Evolutionary conservation across 83 land plant species (phyloP), one percentile per base, ranked within the genome.

Genomic region (Picea abies): DNA sequence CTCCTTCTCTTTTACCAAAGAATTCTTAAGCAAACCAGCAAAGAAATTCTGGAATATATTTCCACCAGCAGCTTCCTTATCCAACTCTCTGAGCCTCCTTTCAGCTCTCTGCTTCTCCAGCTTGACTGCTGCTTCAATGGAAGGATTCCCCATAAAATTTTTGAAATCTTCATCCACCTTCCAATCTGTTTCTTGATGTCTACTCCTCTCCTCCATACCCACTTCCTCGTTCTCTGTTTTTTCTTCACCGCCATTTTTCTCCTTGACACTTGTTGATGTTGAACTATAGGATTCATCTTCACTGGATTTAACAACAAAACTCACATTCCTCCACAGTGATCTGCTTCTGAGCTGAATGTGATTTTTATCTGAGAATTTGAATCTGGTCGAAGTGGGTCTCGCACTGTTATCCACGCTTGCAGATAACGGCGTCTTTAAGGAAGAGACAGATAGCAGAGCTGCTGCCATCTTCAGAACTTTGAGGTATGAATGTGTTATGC

Each of bases 71-170:
- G 83, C 88, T 60, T 91, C 92, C 47, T 79, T 87, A 67, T 95
- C 91, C 15, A 97, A 87, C 77, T 93, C 98, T 79, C 84, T 87
- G 10, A 97, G 91, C 85, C 87, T 92, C 88, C 92, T 82, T 66
- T 97, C 98, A 23, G 98, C 90, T 79, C 98, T 84, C 83, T 97
- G 92, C 91, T 92, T 95, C 91, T 97, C 99, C 73, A 97, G 88
- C 91, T 97, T 95, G 73, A 97, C 86, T 3, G 98, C 98, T 2
- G 99, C 93, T 86, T 97, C 99, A 56, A 97, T 95, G 19, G 99
- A 97, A 11, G 98, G 99, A 66, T 92, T 97, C 9, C 98, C 92
- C 99, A 97, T 95, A 66, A 97, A 97, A 80, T 87, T 97, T 93
- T 97, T 95, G 90, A 97, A 95, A 87, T 93, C 98, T 73, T 92